Evolutionary conservation across 2,329 filamentous ascomycete species (phyloP), one percentile per base, ranked within the genome.

Genomic region (Penicillium verrucosum): DNA sequence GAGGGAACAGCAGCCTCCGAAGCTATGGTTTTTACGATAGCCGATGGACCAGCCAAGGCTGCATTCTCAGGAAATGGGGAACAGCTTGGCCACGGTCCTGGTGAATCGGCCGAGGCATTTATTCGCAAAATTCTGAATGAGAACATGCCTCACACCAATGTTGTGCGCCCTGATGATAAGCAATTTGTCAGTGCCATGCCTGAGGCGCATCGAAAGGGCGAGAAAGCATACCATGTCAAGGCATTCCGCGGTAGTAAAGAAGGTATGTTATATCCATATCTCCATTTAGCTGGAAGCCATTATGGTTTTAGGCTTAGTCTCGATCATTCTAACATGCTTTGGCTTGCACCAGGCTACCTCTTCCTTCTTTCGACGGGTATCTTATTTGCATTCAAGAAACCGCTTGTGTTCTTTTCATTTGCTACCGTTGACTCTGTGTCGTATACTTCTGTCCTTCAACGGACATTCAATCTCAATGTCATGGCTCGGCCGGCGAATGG

Each of bases 321-420:
- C 4, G 18, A 11, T 57, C n/a, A 12, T 45, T 29, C 29, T 56
- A 42, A 50, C 59, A 57, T 57, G n/a, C 12, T 21, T 8, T 49
- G 36, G 6, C 25, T 25, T n/a, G n/a, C 12, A 10, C 27, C 57
- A 85, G 84, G 85, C 38, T 87, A 83, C 65, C 77, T 88, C 14
- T 87, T 85, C 75, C 81, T 87, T 68, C 78, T 86, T 11, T 77
- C 81, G 21, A 80, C 78, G 9, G 85, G 85, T 32, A 83, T 88
- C 46, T 70, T 87, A 40, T 87, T 83, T 66, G 85, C 82, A 40
- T 87, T 86, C 77, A 87, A 86, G 66, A 88, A 87, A 65, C 85
- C 85, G 0, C 74, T 88, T 25, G 70, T 81, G 9, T 87, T 84
- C 73, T 86, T 87, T 66, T 78, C 83, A 9, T 85, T 87, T 58